phyloP scores from a whole-genome alignment of 306 rosid genomes.

The Oxytropis ochrocephala region DNA sequence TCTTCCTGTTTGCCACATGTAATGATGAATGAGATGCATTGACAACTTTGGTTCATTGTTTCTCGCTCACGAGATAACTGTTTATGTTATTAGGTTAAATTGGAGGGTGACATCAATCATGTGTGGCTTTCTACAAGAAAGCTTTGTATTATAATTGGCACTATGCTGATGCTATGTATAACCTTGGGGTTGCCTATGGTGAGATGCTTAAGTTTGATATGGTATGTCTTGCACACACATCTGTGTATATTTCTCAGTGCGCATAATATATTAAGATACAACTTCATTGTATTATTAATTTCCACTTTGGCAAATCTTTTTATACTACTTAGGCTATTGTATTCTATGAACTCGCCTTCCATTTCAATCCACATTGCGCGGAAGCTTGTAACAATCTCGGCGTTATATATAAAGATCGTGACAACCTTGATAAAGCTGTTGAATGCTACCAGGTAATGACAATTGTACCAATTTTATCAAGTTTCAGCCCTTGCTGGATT shows the following conservation, averaged over 20 bases:
- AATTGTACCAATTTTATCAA: neutral
- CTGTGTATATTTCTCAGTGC: neutral
- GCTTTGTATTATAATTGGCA: slow-evolving; percentile 96
- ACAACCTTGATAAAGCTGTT: slow-evolving; percentile 98
- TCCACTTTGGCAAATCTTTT: neutral
- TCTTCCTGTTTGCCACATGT: neutral
- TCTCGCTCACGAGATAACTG: neutral
- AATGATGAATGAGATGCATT: neutral
- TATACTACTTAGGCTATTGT: slow-evolving; percentile 76
- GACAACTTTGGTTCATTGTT: neutral
- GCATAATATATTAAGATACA: neutral
- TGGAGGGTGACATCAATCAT: slow-evolving; percentile 88
- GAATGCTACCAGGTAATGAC: slow-evolving; percentile 90
- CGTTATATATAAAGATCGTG: slow-evolving; percentile 95
- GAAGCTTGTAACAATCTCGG: slow-evolving; percentile 98
- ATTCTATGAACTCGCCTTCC: slow-evolving; percentile 95
- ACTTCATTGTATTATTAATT: neutral
- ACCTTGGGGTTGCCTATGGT: slow-evolving; percentile 99
- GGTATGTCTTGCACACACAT: slow-evolving; percentile 40
- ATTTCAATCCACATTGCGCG: slow-evolving; percentile 95
- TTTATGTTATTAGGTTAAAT: slow-evolving; percentile 57
- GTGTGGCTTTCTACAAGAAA: slow-evolving; percentile 85
- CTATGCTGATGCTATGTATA: slow-evolving; percentile 99
- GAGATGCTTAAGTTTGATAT: slow-evolving; percentile 97
- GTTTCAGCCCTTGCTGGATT: slow-evolving; percentile 11